A percentile compares a stretch with the other conserved stretches of the same genome.
These are phyloP conservation scores for Ananas comosus DNA, from an alignment of 176 grass and related monocot genomes.

Conservation along the genomic window DNA sequence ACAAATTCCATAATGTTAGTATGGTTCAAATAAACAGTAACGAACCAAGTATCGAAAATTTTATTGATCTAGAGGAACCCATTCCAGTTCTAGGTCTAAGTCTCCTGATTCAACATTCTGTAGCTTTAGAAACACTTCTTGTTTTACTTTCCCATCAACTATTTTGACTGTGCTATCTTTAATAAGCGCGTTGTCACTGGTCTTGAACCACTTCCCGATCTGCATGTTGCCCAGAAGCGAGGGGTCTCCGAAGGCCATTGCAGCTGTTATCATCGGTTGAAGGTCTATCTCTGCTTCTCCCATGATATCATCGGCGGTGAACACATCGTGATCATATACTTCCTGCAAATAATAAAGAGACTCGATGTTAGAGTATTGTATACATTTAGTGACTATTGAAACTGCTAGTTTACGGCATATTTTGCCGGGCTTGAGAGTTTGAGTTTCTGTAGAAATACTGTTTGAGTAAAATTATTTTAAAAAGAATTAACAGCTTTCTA, in stretches of 20 bases:
- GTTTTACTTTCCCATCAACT: slow-evolving; percentile 60
- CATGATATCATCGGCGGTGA: slow-evolving; percentile 98
- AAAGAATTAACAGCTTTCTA: too few species aligned
- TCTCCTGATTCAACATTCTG: slow-evolving; percentile 95
- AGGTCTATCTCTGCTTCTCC: slow-evolving; percentile 94
- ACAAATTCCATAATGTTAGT: neutral
- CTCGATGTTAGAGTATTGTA: too few species aligned
- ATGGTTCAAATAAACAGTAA: neutral
- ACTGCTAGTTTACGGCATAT: too few species aligned
- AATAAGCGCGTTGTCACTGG: slow-evolving; percentile 74
- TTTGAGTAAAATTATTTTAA: too few species aligned
- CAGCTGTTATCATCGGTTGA: slow-evolving; percentile 87
- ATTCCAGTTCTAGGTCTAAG: slow-evolving; percentile 80
- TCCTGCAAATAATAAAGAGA: slow-evolving; percentile 34
- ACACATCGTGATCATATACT: slow-evolving; percentile 85
- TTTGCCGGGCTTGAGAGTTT: too few species aligned
- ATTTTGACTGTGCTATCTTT: slow-evolving; percentile 84
- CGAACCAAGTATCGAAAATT: neutral
- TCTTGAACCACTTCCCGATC: slow-evolving; percentile 92
- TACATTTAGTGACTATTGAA: too few species aligned
- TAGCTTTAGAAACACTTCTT: slow-evolving; percentile 76
- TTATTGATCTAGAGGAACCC: slow-evolving; percentile 56
- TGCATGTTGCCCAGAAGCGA: slow-evolving; percentile 69
- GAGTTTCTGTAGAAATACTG: too few species aligned
- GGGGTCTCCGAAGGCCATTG: slow-evolving; percentile 75